These are phyloP conservation scores for Hansenula lynferdii DNA, from an alignment of 1,139 yeast genomes.

Conservation along the genomic window DNA sequence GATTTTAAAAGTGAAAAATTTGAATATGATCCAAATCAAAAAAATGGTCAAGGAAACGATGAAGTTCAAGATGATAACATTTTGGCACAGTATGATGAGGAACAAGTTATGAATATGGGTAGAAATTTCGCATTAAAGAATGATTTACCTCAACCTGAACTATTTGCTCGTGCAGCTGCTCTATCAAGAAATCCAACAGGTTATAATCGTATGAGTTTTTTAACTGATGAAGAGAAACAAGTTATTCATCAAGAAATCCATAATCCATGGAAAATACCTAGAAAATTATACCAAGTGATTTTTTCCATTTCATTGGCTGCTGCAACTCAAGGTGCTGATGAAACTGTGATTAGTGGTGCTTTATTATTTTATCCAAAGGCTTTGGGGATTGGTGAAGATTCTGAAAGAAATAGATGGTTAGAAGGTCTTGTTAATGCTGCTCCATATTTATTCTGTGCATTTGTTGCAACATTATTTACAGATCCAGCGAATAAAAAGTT, in stretches of 20 bases:
- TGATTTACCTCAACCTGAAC: constrained; percentile 50
- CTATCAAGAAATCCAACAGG: constrained; percentile 59
- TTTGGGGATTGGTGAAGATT: constrained; percentile 41
- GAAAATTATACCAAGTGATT: constrained; percentile 50
- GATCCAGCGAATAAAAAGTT: constrained; percentile 54
- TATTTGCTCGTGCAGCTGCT: constrained; percentile 66
- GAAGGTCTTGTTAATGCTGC: constrained; percentile 73
- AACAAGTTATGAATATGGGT: constrained; percentile 64
- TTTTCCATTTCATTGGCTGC: constrained; percentile 84
- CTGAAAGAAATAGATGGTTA: constrained; percentile 52
- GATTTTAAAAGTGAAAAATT: neutral
- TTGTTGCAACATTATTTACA: constrained; percentile 65
- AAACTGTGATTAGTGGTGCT: constrained; percentile 79
- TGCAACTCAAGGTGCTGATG: constrained; percentile 87
- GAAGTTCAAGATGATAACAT: constrained; percentile 35
- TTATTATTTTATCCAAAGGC: constrained; percentile 56
- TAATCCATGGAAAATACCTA: constrained; percentile 46
- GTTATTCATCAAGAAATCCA: constrained; percentile 44
- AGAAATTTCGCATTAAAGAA: constrained; percentile 55
- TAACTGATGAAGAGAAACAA: constrained; percentile 52
- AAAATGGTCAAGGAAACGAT: neutral
- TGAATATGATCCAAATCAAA: neutral
- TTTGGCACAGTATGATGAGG: constrained; percentile 46
- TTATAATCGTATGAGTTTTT: constrained; percentile 50
- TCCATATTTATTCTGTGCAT: constrained; percentile 68